Conservation (phyloP, 1,139 yeast genomes). For the Pichia sp. region DNA sequence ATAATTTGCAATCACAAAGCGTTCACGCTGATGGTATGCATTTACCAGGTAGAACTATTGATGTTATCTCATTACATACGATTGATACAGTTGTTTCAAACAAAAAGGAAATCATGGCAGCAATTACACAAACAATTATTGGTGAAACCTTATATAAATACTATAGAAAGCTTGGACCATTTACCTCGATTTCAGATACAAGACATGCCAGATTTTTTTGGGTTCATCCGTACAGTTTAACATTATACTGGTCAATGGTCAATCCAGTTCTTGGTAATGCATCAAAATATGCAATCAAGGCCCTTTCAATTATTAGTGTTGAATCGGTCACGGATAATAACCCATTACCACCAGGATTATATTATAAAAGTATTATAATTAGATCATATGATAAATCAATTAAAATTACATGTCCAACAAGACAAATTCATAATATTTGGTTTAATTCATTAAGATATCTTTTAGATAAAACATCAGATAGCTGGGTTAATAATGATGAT, state of each 20-base stretch:
- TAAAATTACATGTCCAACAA: conserved; percentile 80
- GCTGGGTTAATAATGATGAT: conserved; percentile 33
- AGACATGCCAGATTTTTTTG: conserved; percentile 93
- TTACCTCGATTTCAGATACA: conserved; percentile 66
- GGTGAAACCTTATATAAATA: conserved; percentile 90
- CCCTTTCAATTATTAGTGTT: conserved; percentile 75
- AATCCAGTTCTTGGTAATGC: conserved; percentile 77
- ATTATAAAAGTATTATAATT: conserved; percentile 76
- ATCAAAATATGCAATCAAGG: conserved; percentile 58
- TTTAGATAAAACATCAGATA: conserved; percentile 62
- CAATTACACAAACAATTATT: conserved; percentile 84
- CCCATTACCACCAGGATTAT: conserved; percentile 85
- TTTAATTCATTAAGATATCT: conserved; percentile 74
- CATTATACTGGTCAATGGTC: conserved; percentile 81
- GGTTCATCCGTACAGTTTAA: conserved; percentile 91
- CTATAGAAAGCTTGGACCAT: conserved; percentile 69
- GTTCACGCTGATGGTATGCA: not conserved
- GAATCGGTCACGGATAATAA: conserved; percentile 78
- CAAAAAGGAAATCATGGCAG: conserved; percentile 74
- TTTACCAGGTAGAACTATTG: conserved; percentile 10
- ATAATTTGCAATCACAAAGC: not conserved
- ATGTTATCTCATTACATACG: conserved; percentile 20
- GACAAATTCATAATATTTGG: conserved; percentile 91
- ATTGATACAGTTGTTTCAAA: conserved; percentile 67
- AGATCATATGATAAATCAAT: conserved; percentile 63